These are phyloP conservation scores for Lactarius psammicola DNA, from an alignment of 768 basidiomycete genomes.

Conservation along the genomic window DNA sequence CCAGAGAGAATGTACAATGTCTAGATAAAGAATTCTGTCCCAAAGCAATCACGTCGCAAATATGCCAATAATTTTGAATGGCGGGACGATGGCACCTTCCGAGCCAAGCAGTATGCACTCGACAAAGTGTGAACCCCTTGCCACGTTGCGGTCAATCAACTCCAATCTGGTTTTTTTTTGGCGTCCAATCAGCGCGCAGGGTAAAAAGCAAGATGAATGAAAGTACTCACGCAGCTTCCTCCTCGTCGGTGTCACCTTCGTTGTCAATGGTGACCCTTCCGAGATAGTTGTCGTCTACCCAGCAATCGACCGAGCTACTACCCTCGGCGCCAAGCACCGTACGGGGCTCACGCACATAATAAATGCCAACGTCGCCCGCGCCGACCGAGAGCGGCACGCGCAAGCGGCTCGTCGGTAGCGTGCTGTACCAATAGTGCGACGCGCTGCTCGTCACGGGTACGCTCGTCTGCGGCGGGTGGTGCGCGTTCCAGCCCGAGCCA, in stretches of 20 bases:
- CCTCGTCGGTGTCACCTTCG: slow-evolving; percentile 59
- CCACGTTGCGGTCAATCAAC: slow-evolving; percentile 83
- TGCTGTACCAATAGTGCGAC: slow-evolving; percentile 92
- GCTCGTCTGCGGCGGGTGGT: slow-evolving; percentile 55
- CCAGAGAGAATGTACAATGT: slow-evolving; percentile 1
- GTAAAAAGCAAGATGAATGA: slow-evolving; percentile 3
- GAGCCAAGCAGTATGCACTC: slow-evolving; percentile 89
- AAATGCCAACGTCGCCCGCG: slow-evolving; percentile 90
- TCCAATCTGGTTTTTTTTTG: slow-evolving; percentile 52
- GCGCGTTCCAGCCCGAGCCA: slow-evolving; percentile 86
- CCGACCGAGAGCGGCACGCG: slow-evolving; percentile 81
- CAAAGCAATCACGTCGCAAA: slow-evolving; percentile 62
- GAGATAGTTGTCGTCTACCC: slow-evolving; percentile 94
- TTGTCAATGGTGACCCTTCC: slow-evolving; percentile 81
- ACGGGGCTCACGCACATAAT: slow-evolving; percentile 77
- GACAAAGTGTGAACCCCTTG: slow-evolving; percentile 88
- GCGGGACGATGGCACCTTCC: slow-evolving; percentile 73
- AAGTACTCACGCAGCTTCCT: slow-evolving; percentile 60
- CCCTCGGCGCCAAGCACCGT: slow-evolving; percentile 45
- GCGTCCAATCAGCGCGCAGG: slow-evolving; percentile 5
- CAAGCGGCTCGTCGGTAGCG: slow-evolving; percentile 75
- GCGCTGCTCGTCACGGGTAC: slow-evolving; percentile 51
- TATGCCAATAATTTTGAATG: slow-evolving; percentile 90
- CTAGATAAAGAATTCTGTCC: background rate
- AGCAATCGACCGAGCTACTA: slow-evolving; percentile 80